phyloP scores from a whole-genome alignment of 768 basidiomycete genomes.

The Kwoniella pini region DNA sequence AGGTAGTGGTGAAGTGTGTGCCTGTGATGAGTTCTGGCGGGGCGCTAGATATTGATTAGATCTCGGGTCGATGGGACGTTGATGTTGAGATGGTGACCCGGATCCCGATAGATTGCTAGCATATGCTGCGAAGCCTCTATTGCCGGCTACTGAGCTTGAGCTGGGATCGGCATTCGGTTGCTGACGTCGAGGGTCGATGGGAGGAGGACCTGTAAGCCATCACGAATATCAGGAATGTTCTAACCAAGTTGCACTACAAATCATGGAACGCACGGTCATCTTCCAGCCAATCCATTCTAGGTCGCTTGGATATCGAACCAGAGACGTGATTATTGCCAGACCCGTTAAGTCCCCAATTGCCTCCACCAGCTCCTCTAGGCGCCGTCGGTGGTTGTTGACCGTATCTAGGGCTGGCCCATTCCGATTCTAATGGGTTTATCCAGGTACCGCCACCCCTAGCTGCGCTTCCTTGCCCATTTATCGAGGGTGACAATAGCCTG shows the following conservation, averaged over 20 bases:
- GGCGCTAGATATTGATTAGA: background rate
- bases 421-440: conserved; percentile 1
- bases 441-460: conserved; percentile 2
- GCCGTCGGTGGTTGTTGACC: background rate
- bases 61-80: background rate
- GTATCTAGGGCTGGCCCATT: background rate
- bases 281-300: conserved; percentile 8
- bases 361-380: background rate
- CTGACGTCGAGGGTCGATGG: background rate
- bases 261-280: conserved; percentile 7
- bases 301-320: conserved; percentile 13
- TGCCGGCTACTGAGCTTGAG: background rate
- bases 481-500: background rate
- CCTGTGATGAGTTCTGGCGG: background rate
- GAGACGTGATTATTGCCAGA: background rate
- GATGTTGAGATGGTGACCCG: background rate
- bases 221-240: background rate
- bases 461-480: conserved; percentile 6
- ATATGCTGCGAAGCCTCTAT: background rate
- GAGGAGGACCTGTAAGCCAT: background rate
- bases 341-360: background rate
- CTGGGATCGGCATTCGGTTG: background rate
- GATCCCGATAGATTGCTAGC: background rate
- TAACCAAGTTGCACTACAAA: background rate
- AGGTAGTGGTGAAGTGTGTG: background rate